These are phyloP conservation scores for Rhodamnia rubescens DNA, from an alignment of 345 rosid genomes.

Conservation along the genomic window DNA sequence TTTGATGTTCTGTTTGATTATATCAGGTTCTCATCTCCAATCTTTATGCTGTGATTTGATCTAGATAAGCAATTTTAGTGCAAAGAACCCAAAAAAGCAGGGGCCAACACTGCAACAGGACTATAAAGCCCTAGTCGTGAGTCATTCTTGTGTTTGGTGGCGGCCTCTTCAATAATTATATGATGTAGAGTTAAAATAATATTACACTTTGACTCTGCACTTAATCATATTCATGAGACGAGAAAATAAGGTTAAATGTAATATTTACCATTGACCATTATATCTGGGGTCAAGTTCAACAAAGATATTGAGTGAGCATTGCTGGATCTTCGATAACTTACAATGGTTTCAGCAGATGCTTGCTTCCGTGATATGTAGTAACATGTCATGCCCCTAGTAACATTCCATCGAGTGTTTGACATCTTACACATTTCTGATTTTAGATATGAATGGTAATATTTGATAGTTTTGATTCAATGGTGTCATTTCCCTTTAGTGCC, in stretches of 20 bases:
- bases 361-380: background rate
- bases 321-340: background rate
- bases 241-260: background rate
- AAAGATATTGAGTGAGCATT: background rate
- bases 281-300: background rate
- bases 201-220: background rate
- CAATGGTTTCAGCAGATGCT: background rate
- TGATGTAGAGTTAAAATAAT: background rate
- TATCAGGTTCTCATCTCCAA: background rate
- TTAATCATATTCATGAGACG: background rate
- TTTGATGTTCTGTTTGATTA: background rate
- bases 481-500: background rate
- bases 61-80: background rate
- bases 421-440: background rate
- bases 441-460: background rate
- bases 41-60: background rate
- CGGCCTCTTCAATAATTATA: background rate
- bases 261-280: background rate
- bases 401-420: background rate
- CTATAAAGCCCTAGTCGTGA: background rate
- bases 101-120: background rate
- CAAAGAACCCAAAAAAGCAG: background rate
- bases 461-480: background rate
- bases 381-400: background rate
- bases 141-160: background rate